These are phyloP conservation scores for Saccharum hybrid DNA, from an alignment of 202 grass and related monocot genomes.

Conservation along the genomic window DNA sequence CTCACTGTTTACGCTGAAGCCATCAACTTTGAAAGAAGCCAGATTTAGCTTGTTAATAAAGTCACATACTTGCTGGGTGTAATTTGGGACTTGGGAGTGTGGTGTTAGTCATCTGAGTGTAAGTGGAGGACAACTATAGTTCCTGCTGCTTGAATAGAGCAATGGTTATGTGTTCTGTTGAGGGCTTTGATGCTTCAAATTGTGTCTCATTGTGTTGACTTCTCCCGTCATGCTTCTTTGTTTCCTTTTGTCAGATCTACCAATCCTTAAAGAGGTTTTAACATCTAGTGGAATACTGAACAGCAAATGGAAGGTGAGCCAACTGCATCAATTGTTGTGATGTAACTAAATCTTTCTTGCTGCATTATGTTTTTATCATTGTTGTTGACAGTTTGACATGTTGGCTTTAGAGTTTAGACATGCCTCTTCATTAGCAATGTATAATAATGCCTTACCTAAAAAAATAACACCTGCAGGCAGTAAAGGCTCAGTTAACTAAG, in stretches of 20 bases:
- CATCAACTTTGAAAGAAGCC: not conserved
- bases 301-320: conserved; percentile 80
- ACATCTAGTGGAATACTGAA: conserved; percentile 61
- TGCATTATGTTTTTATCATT: conserved; percentile 1
- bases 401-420: conserved; percentile 6
- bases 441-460: conserved; percentile 3
- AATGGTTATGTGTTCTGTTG: not conserved
- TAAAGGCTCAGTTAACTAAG: conserved; percentile 2
- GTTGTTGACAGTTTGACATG: not conserved
- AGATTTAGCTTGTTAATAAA: conserved; percentile 9
- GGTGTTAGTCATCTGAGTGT: not conserved
- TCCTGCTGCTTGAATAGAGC: not conserved
- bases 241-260: conserved; percentile 59
- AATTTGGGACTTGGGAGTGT: not conserved
- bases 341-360: conserved; percentile 30
- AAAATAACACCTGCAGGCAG: not conserved
- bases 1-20: not conserved
- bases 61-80: not conserved
- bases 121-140: not conserved
- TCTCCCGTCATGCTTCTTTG: conserved; percentile 21
- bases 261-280: conserved; percentile 83
- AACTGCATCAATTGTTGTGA: conserved; percentile 20
- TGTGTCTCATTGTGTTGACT: not conserved
- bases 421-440: not conserved
- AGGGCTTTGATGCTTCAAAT: not conserved